Percentiles rank a stretch among this genome's conserved stretches.
These are phyloP conservation scores for Trichophyton verrucosum DNA, from an alignment of 2,329 filamentous ascomycete species.

Conservation along the genomic window DNA sequence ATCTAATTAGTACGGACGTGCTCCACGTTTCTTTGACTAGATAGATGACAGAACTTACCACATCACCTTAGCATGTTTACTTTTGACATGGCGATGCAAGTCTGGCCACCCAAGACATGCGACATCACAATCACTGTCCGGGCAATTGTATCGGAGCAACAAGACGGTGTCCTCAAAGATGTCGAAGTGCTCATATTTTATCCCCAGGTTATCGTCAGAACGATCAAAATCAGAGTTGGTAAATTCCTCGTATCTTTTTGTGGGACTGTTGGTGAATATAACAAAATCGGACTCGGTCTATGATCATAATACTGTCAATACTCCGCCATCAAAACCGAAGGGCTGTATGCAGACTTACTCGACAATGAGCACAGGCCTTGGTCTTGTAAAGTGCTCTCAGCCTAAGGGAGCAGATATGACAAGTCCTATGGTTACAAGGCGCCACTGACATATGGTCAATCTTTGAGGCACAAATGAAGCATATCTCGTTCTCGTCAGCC, in stretches of 20 bases:
- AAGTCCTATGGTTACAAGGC: slow-evolving; percentile 92
- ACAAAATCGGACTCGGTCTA: slow-evolving; percentile 50
- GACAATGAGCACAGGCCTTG: slow-evolving; percentile 90
- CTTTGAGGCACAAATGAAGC: slow-evolving; percentile 92
- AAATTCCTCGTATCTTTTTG: slow-evolving; percentile 81
- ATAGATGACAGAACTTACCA: slow-evolving; percentile 38
- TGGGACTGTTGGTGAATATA: slow-evolving; percentile 77
- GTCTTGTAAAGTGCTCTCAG: slow-evolving; percentile 92
- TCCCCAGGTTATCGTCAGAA: slow-evolving; percentile 74
- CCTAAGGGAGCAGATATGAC: slow-evolving; percentile 86
- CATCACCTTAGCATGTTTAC: slow-evolving; percentile 73
- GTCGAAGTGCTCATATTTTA: slow-evolving; percentile 76
- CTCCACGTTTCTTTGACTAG: background rate
- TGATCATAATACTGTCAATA: slow-evolving; percentile 2
- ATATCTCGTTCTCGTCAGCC: slow-evolving; percentile 62
- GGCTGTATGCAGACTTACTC: slow-evolving; percentile 45
- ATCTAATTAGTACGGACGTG: background rate
- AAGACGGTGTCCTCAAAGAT: slow-evolving; percentile 86
- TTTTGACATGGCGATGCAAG: slow-evolving; percentile 68
- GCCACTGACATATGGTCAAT: slow-evolving; percentile 79
- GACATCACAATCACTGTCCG: slow-evolving; percentile 69
- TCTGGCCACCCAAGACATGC: slow-evolving; percentile 73
- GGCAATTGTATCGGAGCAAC: slow-evolving; percentile 87
- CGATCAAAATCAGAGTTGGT: slow-evolving; percentile 58
- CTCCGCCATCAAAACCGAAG: background rate